A percentile compares a stretch with the other conserved stretches of the same genome.
Conservation (phyloP, 805 yeast species). For the Kregervanrija pseudodelftensis region DNA sequence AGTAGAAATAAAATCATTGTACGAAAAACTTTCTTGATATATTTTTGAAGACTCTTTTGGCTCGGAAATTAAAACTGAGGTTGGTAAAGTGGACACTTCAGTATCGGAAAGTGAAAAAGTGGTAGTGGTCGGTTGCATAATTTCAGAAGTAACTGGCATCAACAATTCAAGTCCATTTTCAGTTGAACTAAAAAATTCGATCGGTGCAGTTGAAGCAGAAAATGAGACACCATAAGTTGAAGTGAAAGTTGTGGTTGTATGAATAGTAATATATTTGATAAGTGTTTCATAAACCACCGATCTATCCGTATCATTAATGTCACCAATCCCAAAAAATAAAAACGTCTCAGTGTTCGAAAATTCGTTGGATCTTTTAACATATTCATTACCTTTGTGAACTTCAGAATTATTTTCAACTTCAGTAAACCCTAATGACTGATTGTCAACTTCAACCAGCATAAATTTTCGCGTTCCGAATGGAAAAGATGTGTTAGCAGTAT, state of each 20-base stretch:
- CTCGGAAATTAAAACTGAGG: too few species aligned
- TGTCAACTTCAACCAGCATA: conserved; percentile 17
- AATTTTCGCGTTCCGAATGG: conserved; percentile 24
- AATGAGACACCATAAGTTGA: conserved; percentile 1
- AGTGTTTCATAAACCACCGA: conserved; percentile 4
- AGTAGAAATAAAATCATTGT: too few species aligned
- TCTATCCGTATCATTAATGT: conserved; percentile 7
- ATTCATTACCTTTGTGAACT: conserved; percentile 12
- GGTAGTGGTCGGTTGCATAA: too few species aligned
- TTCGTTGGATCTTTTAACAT: conserved; percentile 6
- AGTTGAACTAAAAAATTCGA: too few species aligned
- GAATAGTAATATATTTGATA: conserved; percentile 3
- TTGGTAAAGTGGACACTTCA: too few species aligned
- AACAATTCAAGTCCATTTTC: too few species aligned
- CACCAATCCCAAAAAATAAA: conserved; percentile 23
- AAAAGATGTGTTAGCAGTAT: conserved; percentile 11
- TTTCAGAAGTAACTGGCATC: too few species aligned
- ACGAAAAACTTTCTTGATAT: too few species aligned
- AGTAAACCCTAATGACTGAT: background rate
- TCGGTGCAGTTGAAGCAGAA: background rate
- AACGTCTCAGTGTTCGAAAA: conserved; percentile 21
- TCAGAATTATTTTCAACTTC: background rate
- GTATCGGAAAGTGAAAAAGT: too few species aligned
- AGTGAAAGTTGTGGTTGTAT: conserved; percentile 11
- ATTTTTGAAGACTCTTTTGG: too few species aligned